A percentile compares a stretch with the other conserved stretches of the same genome.
These are phyloP conservation scores for Colletotrichum sansevieriae DNA, from an alignment of 2,329 filamentous ascomycete genomes.

Conservation along the genomic window DNA sequence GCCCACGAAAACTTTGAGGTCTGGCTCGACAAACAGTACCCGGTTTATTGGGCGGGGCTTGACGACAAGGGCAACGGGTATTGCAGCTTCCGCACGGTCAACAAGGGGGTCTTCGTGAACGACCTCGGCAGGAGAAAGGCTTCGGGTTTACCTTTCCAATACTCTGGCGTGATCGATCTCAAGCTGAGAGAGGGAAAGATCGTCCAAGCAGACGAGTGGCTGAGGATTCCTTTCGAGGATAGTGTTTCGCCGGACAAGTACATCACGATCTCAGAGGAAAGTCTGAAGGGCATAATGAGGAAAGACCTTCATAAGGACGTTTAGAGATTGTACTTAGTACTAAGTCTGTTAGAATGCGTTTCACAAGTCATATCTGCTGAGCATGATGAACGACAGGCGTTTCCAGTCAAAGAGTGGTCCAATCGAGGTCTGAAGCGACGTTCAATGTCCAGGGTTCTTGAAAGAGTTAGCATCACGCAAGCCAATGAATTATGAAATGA, in stretches of 20 bases:
- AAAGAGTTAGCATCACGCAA: too few relatives aligned
- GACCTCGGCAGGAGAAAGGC: conserved; percentile 30
- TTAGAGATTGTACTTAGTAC: too few relatives aligned
- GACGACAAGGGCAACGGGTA: conserved; percentile 25
- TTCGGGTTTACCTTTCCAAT: conserved; percentile 27
- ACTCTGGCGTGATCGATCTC: conserved; percentile 24
- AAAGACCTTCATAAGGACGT: conserved; percentile 12
- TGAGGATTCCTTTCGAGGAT: conserved; percentile 28
- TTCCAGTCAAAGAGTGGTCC: too few relatives aligned
- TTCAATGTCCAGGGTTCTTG: too few relatives aligned
- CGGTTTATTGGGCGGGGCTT: conserved; percentile 31
- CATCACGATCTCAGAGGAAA: conserved; percentile 30
- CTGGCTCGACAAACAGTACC: conserved; percentile 27
- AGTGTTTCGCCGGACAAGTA: conserved; percentile 35
- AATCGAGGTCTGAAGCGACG: too few relatives aligned
- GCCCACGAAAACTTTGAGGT: conserved; percentile 30
- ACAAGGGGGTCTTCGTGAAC: conserved; percentile 33
- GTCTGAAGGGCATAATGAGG: conserved; percentile 25
- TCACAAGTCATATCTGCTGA: too few relatives aligned
- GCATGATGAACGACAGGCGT: too few relatives aligned
- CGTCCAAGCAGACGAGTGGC: conserved; percentile 26
- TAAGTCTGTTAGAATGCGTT: too few relatives aligned
- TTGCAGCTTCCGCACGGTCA: conserved; percentile 36
- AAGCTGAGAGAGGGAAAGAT: conserved; percentile 32
- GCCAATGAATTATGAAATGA: too few relatives aligned